Evolutionary conservation across 768 basidiomycete genomes (phyloP).

Genomic region (Gymnopilus junonius): DNA sequence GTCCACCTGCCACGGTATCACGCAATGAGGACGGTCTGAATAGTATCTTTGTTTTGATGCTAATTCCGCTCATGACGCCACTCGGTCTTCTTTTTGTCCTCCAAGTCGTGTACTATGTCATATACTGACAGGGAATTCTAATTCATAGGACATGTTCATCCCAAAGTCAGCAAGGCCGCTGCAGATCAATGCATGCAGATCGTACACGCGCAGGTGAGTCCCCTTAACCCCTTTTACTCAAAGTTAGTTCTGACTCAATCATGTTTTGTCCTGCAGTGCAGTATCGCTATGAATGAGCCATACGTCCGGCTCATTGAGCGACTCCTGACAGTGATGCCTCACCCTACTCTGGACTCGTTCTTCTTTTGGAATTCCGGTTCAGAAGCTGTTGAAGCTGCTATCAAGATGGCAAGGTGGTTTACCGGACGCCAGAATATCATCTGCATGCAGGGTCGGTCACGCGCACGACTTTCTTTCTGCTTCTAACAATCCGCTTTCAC

Average conservation of each 20-base stretch:
- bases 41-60: too few species aligned
- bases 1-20: too few species aligned
- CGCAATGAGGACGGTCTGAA: too few species aligned
- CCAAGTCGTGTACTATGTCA: neutral
- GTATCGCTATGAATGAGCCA: conserved; percentile 86
- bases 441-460: conserved; percentile 74
- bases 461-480: neutral
- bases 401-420: conserved; percentile 83
- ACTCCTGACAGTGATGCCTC: conserved; percentile 87
- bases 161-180: conserved; percentile 83
- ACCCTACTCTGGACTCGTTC: conserved; percentile 91
- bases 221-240: neutral
- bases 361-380: conserved; percentile 98
- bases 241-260: neutral
- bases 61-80: neutral
- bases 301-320: conserved; percentile 87
- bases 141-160: conserved; percentile 80
- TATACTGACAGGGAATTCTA: neutral
- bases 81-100: neutral
- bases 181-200: conserved; percentile 86
- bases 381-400: conserved; percentile 87
- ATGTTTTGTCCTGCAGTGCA: conserved; percentile 55
- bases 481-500: neutral
- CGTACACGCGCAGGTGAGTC: conserved; percentile 73
- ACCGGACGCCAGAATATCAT: conserved; percentile 91